These are phyloP conservation scores for Populus euphratica DNA, from an alignment of 345 rosid genomes.

Conservation along the genomic window DNA sequence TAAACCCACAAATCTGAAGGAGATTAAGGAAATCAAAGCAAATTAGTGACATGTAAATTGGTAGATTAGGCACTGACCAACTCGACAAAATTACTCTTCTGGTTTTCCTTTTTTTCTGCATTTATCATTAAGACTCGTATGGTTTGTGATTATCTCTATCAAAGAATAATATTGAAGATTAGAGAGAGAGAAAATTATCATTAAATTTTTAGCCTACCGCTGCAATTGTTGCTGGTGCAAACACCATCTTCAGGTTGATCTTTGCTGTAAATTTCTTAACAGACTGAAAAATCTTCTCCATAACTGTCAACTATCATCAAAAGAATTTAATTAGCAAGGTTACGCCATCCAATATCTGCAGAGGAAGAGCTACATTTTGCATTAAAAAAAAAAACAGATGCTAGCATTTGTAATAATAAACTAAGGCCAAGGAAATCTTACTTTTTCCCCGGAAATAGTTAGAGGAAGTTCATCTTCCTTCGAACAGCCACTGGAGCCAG, in stretches of 20 bases:
- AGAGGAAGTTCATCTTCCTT: neutral
- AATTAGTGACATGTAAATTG: too few relatives aligned
- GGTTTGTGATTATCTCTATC: too few relatives aligned
- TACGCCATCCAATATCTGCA: neutral
- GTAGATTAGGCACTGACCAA: too few relatives aligned
- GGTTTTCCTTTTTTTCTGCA: too few relatives aligned
- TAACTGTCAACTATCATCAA: neutral
- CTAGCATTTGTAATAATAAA: neutral
- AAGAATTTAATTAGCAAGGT: neutral
- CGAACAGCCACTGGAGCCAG: neutral
- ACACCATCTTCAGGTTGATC: neutral
- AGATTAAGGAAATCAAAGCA: neutral
- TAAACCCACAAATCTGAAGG: constrained; percentile 29
- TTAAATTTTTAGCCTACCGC: neutral
- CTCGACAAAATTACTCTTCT: too few relatives aligned
- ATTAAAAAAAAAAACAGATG: neutral
- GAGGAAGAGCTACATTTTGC: too few relatives aligned
- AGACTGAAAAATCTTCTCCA: neutral
- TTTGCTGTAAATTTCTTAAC: neutral
- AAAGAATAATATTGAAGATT: too few relatives aligned
- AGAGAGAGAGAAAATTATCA: too few relatives aligned
- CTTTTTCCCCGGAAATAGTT: neutral
- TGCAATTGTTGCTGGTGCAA: neutral
- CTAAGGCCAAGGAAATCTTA: neutral
- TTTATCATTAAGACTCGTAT: too few relatives aligned